Conservation (phyloP, 2,329 filamentous ascomycete species). For the Ustilaginoidea virens region DNA sequence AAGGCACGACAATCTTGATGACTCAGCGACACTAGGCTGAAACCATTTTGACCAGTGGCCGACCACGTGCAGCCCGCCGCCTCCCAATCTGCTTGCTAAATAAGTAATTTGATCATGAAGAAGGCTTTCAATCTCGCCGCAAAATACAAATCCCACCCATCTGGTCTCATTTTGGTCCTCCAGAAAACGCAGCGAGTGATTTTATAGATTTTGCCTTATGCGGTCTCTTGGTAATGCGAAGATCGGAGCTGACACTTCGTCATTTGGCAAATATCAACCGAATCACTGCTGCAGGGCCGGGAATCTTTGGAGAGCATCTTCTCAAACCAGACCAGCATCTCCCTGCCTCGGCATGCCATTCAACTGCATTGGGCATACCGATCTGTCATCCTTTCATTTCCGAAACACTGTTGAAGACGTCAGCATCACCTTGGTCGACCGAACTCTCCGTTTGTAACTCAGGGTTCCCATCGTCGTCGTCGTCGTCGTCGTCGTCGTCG, state of each 20-base stretch:
- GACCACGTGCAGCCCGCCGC: constrained; percentile 1
- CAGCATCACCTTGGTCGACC: too few species aligned
- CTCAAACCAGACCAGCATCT: constrained; percentile 3
- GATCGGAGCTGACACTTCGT: constrained; percentile 9
- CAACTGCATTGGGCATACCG: constrained; percentile 1
- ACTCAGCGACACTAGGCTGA: constrained; percentile 15
- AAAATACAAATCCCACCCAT: neutral
- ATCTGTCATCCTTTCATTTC: too few species aligned
- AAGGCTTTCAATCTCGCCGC: too few species aligned
- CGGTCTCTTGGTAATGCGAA: constrained; percentile 19
- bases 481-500: constrained; percentile 3
- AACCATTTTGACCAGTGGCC: neutral
- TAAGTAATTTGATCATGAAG: too few species aligned
- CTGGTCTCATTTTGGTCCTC: neutral
- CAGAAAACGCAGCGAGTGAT: too few species aligned
- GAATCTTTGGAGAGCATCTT: neutral
- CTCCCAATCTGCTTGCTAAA: too few species aligned
- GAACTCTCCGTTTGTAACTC: too few species aligned
- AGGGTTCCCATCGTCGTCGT: too few species aligned
- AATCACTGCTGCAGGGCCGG: neutral
- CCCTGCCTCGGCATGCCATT: constrained; percentile 8
- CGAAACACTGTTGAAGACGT: too few species aligned
- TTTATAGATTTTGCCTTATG: constrained; percentile 8
- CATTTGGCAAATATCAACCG: constrained; percentile 4
- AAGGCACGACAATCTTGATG: constrained; percentile 16